phyloP scores from a whole-genome alignment of 305 asterid species.

The Fraxinus greggii region DNA sequence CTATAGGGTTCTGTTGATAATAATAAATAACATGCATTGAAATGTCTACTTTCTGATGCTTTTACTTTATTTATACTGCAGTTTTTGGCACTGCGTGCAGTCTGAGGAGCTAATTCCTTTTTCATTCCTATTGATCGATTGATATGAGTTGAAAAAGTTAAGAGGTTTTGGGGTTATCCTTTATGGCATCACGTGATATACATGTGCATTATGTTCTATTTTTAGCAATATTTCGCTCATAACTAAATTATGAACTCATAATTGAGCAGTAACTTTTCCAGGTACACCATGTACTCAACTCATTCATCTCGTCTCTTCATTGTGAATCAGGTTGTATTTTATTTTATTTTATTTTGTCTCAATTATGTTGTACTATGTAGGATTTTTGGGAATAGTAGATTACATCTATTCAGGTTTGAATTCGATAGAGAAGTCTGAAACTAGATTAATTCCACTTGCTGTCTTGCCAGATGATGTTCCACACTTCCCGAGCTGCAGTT shows the following conservation, averaged over 20 bases:
- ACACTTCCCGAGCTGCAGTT: slow-evolving; percentile 16
- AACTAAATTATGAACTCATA: slow-evolving; percentile 20
- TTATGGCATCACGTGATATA: slow-evolving; percentile 17
- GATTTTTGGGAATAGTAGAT: neutral
- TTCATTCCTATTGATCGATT: slow-evolving; percentile 23
- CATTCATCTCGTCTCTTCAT: neutral
- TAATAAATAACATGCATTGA: neutral
- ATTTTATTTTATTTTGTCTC: neutral
- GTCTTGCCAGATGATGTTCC: neutral
- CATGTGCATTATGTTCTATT: slow-evolving; percentile 18
- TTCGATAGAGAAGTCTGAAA: neutral
- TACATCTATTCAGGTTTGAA: neutral
- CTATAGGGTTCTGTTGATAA: neutral
- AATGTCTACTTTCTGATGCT: neutral
- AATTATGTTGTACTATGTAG: slow-evolving; percentile 11
- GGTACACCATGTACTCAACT: slow-evolving; percentile 13
- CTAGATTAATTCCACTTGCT: neutral
- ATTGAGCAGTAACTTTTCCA: slow-evolving; percentile 15
- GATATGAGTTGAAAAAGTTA: slow-evolving; percentile 3
- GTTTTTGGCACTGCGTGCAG: slow-evolving; percentile 50
- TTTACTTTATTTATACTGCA: slow-evolving; percentile 37
- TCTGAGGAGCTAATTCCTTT: slow-evolving; percentile 32
- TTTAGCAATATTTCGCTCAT: slow-evolving; percentile 6
- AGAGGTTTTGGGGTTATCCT: slow-evolving; percentile 20
- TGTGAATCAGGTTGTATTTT: neutral